Percentiles rank a stretch among this genome's conserved stretches.
Conservation (phyloP, 805 yeast species). For the Candida maesae region DNA sequence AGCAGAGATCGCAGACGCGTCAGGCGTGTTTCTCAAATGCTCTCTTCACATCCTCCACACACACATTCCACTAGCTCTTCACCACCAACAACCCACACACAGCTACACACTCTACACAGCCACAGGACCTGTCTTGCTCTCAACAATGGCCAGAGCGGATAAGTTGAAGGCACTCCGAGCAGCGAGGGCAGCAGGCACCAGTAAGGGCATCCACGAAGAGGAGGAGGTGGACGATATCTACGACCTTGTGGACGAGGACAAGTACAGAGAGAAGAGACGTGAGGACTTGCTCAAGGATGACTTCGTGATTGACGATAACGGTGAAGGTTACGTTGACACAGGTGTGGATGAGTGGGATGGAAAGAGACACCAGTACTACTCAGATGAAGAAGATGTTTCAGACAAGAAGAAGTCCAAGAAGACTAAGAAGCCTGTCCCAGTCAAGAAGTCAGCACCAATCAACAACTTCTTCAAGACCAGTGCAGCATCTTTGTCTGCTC, state of each 20-base stretch:
- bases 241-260: conserved; percentile 83
- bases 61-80: no score
- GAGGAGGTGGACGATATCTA: conserved; percentile 59
- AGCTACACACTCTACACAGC: neutral
- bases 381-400: conserved; percentile 48
- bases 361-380: conserved; percentile 39
- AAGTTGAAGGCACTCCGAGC: conserved; percentile 61
- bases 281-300: conserved; percentile 83
- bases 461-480: conserved; percentile 49
- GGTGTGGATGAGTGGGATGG: conserved; percentile 90
- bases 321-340: conserved; percentile 89
- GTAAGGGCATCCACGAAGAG: conserved; percentile 38
- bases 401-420: conserved; percentile 18
- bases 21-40: no score
- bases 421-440: conserved; percentile 9
- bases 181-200: conserved; percentile 53
- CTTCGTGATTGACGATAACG: conserved; percentile 91
- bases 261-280: conserved; percentile 71
- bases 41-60: no score
- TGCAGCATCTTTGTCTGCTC: conserved; percentile 25
- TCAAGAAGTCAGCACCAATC: conserved; percentile 44
- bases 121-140: neutral
- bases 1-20: no score
- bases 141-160: conserved; percentile 35
- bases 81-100: neutral